phyloP scores from a whole-genome alignment of 331 rosid genomes.

The Rosa hybrid region DNA sequence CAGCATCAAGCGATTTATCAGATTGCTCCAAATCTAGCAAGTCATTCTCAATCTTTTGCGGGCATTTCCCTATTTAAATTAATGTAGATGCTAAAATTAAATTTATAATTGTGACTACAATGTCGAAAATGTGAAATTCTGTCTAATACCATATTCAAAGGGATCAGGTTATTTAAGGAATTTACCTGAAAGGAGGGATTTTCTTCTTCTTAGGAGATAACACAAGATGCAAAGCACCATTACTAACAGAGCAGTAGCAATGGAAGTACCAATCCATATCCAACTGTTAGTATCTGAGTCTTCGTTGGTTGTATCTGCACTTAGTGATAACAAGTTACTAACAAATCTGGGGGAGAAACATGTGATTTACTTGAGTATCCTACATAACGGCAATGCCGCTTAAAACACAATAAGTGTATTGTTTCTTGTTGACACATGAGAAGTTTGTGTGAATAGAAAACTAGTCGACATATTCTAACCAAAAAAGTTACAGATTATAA shows the following conservation, averaged over 20 bases:
- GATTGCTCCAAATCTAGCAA: background rate
- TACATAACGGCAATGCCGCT: too few species aligned
- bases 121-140: background rate
- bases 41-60: background rate
- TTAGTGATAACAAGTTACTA: background rate
- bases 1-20: background rate
- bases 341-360: too few species aligned
- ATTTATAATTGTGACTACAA: background rate
- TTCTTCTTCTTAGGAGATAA: background rate
- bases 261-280: background rate
- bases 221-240: background rate
- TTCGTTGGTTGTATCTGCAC: too few species aligned
- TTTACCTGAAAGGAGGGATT: background rate
- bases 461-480: background rate
- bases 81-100: too few species aligned
- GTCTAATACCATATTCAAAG: background rate
- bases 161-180: background rate
- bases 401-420: too few species aligned
- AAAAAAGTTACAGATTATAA: background rate
- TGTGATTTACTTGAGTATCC: too few species aligned
- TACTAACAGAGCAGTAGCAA: background rate
- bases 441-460: too few species aligned
- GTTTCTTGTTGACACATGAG: too few species aligned
- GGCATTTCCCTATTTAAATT: too few species aligned
- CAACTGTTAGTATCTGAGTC: background rate